Evolutionary conservation across 163 green algal species (phyloP).

Genomic region (Volvox carteri): DNA sequence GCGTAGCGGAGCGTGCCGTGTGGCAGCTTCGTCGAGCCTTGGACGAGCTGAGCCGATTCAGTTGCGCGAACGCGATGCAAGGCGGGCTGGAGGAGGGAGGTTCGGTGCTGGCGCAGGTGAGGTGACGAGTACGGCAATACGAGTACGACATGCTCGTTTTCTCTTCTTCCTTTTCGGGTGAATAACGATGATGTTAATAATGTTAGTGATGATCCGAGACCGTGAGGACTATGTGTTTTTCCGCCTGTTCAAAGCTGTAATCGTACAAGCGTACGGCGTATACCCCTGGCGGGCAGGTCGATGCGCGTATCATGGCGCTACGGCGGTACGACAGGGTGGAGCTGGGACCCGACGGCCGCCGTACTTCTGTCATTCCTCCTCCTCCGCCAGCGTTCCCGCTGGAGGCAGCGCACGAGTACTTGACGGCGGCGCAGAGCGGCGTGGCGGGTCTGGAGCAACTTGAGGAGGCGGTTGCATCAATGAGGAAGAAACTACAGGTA

Average conservation of each 20-base stretch:
- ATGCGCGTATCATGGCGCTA: slow-evolving; percentile 22
- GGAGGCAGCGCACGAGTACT: slow-evolving; percentile 46
- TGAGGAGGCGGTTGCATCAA: slow-evolving; percentile 45
- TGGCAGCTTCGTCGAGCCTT: slow-evolving; percentile 30
- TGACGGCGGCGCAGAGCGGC: slow-evolving; percentile 2
- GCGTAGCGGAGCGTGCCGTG: slow-evolving; percentile 28
- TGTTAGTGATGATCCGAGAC: too few relatives aligned
- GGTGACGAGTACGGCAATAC: slow-evolving; percentile 1
- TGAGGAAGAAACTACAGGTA: slow-evolving; percentile 55
- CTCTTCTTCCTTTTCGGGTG: too few relatives aligned
- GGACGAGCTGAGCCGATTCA: slow-evolving; percentile 41
- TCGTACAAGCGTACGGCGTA: background rate
- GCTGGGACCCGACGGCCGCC: background rate
- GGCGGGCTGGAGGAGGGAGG: background rate
- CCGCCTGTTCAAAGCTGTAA: background rate
- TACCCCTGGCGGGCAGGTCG: slow-evolving; percentile 18
- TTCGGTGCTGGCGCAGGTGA: slow-evolving; percentile 27
- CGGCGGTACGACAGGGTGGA: slow-evolving; percentile 19
- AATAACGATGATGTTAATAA: too few relatives aligned
- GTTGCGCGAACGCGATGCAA: slow-evolving; percentile 2
- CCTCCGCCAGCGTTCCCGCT: slow-evolving; percentile 37
- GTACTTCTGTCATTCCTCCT: slow-evolving; percentile 7
- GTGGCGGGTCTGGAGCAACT: slow-evolving; percentile 45
- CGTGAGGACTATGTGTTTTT: too few relatives aligned
- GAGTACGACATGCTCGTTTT: too few relatives aligned